These are phyloP conservation scores for Salix purpurea DNA, from an alignment of 345 rosid species.

Conservation along the genomic window DNA sequence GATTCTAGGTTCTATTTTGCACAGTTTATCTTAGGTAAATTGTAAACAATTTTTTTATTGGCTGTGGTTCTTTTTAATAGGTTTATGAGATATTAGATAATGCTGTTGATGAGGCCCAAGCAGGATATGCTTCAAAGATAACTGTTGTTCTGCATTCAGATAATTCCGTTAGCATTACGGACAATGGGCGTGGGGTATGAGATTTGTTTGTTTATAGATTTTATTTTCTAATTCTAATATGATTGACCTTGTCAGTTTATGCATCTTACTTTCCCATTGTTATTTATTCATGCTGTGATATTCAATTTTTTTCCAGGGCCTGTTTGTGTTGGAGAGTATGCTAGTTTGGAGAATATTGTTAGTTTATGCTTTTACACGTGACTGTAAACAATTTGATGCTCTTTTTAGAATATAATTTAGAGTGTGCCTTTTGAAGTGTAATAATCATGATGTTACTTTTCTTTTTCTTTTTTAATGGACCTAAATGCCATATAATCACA, in stretches of 20 bases:
- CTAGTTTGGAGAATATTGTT: not conserved
- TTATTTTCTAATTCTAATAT: not conserved
- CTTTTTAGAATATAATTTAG: not conserved
- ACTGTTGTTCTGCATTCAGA: constrained; percentile 63
- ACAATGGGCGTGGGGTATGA: constrained; percentile 98
- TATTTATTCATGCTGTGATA: not conserved
- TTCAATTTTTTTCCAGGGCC: not conserved
- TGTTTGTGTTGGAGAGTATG: not conserved
- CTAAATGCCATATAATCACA: not conserved
- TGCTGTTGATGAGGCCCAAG: constrained; percentile 98
- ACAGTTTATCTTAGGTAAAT: not conserved
- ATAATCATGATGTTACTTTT: not conserved
- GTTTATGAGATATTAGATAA: constrained; percentile 97
- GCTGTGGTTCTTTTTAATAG: constrained; percentile 32
- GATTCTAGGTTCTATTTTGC: not conserved
- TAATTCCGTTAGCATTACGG: constrained; percentile 81
- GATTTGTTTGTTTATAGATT: not conserved
- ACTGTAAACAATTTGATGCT: not conserved
- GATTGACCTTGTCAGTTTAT: not conserved
- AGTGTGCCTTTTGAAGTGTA: not conserved
- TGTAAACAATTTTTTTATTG: not conserved
- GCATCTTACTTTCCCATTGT: not conserved
- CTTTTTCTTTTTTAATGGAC: not conserved
- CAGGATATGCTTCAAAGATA: constrained; percentile 79
- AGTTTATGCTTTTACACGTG: not conserved